Conservation (phyloP, 805 yeast genomes). For the Sungouiozyma ichnusensis region DNA sequence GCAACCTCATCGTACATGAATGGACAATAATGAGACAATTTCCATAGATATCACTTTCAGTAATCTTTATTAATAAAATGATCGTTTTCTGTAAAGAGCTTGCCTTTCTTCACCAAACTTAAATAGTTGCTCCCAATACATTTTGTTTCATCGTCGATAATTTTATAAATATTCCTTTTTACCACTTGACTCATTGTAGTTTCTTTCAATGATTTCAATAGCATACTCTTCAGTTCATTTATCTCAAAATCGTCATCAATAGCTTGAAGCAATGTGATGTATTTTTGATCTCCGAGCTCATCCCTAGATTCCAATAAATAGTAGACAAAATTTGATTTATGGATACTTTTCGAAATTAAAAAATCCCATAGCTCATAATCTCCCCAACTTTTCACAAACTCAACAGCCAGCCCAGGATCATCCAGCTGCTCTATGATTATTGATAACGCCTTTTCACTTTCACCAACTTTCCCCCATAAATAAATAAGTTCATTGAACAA, state of each 20-base stretch:
- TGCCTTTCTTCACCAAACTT: constrained; percentile 26
- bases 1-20: too few relatives aligned
- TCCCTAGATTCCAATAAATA: constrained; percentile 63
- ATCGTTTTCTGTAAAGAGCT: constrained; percentile 6
- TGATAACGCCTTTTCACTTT: constrained; percentile 60
- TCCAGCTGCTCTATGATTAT: constrained; percentile 67
- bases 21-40: too few relatives aligned
- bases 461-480: constrained; percentile 73
- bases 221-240: constrained; percentile 50
- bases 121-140: constrained; percentile 27
- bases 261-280: constrained; percentile 54
- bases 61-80: too few relatives aligned
- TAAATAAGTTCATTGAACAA: constrained; percentile 64
- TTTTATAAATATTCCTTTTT: constrained; percentile 44
- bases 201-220: constrained; percentile 52
- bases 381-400: constrained; percentile 57
- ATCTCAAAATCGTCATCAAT: constrained; percentile 56
- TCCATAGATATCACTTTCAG: not conserved
- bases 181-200: constrained; percentile 47
- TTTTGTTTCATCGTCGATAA: constrained; percentile 43
- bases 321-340: constrained; percentile 65
- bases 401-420: constrained; percentile 73
- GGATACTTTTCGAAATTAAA: constrained; percentile 57
- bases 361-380: constrained; percentile 77
- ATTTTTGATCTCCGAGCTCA: constrained; percentile 41